Base-by-base conservation (phyloP, 768 basidiomycete species). In the Rhizopogon roseolus region DNA sequence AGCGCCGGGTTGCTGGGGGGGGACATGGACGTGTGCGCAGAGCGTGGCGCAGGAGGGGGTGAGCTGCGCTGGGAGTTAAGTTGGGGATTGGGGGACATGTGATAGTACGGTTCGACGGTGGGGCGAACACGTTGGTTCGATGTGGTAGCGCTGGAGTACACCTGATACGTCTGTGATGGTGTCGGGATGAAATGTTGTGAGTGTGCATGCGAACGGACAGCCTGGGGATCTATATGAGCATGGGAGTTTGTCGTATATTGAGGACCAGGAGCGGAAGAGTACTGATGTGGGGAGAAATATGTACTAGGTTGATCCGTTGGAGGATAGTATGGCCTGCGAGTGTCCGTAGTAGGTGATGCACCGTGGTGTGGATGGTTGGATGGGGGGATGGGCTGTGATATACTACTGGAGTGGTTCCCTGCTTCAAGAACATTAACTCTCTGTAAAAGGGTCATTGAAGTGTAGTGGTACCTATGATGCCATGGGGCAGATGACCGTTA, bases 181-280 rank as follows among this genome's bases (percentile, higher is more conserved):
- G 79, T 80, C 5, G 79, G 76, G 40, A 80, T 76, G 58, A 80
- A 81, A 6, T 70, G 69, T 3, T 62, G 62, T 22, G 65, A 57
- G 2, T 60, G 40, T 28, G 37, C 54, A 61, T 57, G 60, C 28
- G 60, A 0, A 42, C 59, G 60, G 42, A 57, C 55, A 29, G 58
- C 1, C 39, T 58, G 61, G n/a, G 55, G 41, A 48, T 27, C 60
- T 41, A 60, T 19, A 27, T 60, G 60, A 4, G 52, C 17, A 8
- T 67, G 49, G 19, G 60, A 32, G 27, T 42, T 25, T 10, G 42
- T 14, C 8, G 40, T 5, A 22, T 48, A 48, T 16, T 48, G 46
- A 5, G 46, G 19, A 48, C 14, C 9, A 6, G 46, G 46, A 5
- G 8, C 46, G 10, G 46, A 36, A 8, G 19, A 3, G 19, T 36